Evolutionary conservation across 2,329 filamentous ascomycete species (phyloP).

Genomic region (Cladosporium sp.): DNA sequence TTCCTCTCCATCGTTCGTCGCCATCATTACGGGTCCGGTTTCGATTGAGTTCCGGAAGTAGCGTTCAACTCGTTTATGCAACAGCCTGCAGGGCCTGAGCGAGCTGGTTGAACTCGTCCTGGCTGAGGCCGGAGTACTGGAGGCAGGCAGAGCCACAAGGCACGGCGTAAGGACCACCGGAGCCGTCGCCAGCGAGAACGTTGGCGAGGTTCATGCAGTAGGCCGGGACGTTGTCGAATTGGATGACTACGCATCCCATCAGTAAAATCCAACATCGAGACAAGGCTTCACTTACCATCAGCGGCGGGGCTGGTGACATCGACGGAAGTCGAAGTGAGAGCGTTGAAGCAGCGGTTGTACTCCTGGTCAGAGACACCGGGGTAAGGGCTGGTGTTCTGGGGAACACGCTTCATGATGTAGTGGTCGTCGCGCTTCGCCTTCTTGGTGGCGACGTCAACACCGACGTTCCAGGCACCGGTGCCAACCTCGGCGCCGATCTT

Average conservation of each 20-base stretch:
- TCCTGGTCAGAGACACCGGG: background rate
- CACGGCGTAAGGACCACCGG: background rate
- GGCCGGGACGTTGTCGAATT: slow-evolving; percentile 9
- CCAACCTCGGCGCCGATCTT: background rate
- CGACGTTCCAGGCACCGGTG: background rate
- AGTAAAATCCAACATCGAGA: background rate
- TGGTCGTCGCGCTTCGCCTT: background rate
- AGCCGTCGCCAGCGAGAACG: slow-evolving; percentile 4
- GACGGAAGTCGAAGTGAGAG: background rate
- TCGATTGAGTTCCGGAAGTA: too few relatives aligned
- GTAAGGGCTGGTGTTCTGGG: background rate
- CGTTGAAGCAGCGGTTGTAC: background rate
- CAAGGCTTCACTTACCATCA: background rate
- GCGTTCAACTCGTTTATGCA: too few relatives aligned
- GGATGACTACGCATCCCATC: background rate
- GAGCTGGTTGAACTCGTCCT: background rate
- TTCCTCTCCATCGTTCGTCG: too few relatives aligned
- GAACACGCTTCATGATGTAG: background rate
- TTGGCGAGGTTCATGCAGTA: slow-evolving; percentile 13
- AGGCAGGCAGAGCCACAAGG: background rate
- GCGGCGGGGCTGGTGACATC: background rate
- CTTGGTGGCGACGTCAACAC: background rate
- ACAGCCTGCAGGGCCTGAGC: background rate
- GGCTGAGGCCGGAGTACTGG: background rate
- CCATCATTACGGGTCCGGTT: too few relatives aligned